Evolutionary conservation across 176 grass and related monocot species (phyloP), one percentile per base, ranked within the genome.

Genomic region (Cenchrus purpureus): DNA sequence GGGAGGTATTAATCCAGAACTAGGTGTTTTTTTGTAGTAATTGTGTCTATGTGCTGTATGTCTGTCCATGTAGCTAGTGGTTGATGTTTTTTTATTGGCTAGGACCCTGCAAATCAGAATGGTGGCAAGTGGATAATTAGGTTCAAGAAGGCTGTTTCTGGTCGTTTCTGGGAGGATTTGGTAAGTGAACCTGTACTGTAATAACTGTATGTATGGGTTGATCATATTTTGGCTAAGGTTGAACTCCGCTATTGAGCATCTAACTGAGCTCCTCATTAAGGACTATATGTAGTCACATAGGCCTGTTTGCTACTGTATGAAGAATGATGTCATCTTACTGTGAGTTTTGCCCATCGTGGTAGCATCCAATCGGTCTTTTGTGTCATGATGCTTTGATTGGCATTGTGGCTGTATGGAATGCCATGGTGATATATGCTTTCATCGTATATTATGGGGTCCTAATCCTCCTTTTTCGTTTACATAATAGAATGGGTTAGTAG

Each of bases 41-140:
- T 32, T 67, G 43, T 82, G 54, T 68, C 45, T 78, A 60, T 3
- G 4, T 48, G 10, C 6, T 60, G 16, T 49, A 13, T 64, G 45
- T 31, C 19, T 73, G 4, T 66, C 2, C 4, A 15, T 65, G 11
- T 61, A 76, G 56, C 52, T 89, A 16, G 50, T 82, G 32, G 57
- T 60, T 86, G 62, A 89, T 68, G 78, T 43, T 88, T 83, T 83
- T 87, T 84, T 31, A 76, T 71, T 79, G 65, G 52, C 10, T 80
- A 99, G 94, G 97, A 99, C 76, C 80, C 91, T 57, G 91, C 97
- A 69, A 99, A 96, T 55, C 83, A 79, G 70, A 94, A 91, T 75
- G 97, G 97, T 82, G 97, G 94, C 63, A 99, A 99, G 85, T 99
- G 97, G 97, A 99, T 96, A 73, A 91, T 99, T 85, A 82, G 94